These are phyloP conservation scores for Trypanosoma cruzi DNA, from an alignment of 208 protist genomes.

Conservation along the genomic window DNA sequence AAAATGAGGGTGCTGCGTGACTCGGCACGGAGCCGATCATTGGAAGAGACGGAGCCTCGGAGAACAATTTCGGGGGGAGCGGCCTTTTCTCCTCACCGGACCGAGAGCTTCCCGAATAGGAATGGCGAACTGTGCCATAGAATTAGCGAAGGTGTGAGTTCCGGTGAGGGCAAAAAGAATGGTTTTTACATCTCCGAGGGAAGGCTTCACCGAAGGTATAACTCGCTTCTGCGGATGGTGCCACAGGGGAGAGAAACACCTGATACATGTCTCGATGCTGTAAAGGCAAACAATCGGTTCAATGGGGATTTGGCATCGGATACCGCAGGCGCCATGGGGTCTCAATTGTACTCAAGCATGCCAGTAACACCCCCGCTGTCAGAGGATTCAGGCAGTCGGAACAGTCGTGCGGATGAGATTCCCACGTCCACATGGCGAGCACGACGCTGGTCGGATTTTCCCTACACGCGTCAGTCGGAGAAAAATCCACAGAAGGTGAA, in stretches of 20 bases:
- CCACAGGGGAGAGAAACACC: not conserved
- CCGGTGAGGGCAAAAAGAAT: not conserved
- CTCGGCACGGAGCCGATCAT: not conserved
- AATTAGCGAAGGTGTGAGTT: not conserved
- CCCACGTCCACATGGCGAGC: not conserved
- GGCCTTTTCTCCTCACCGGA: not conserved
- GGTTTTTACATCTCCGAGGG: not conserved
- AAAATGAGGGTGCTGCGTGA: not conserved
- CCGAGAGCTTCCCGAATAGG: not conserved
- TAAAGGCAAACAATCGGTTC: not conserved
- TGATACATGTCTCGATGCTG: not conserved
- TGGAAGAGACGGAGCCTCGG: not conserved
- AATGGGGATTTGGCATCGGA: not conserved
- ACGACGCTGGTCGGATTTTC: not conserved
- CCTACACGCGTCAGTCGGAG: not conserved
- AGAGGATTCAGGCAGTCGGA: not conserved
- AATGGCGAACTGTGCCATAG: not conserved
- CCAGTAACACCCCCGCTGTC: not conserved
- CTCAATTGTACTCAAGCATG: not conserved
- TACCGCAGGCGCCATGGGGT: not conserved
- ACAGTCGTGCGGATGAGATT: not conserved
- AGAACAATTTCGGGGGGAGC: not conserved
- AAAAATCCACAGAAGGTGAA: not conserved
- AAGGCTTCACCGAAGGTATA: conserved; percentile 11
- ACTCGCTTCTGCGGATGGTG: conserved; percentile 16